These are phyloP conservation scores for Leccinum aurantiacum DNA, from an alignment of 768 basidiomycete genomes.

Conservation along the genomic window DNA sequence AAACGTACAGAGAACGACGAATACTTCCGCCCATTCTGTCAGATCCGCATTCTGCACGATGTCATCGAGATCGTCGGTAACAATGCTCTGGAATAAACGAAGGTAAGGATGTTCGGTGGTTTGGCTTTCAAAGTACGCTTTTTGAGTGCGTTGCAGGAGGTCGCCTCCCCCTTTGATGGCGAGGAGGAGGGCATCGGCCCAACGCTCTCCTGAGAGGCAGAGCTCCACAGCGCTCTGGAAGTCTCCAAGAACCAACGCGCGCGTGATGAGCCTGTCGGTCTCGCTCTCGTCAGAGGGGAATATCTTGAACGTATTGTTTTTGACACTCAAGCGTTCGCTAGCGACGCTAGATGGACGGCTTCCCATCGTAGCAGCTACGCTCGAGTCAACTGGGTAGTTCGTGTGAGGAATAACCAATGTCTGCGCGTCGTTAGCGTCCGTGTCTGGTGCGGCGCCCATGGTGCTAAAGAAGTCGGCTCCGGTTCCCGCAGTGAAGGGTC, in stretches of 20 bases:
- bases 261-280: conserved; percentile 84
- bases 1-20: conserved; percentile 95
- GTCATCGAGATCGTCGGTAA: conserved; percentile 87
- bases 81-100: conserved; percentile 91
- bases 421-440: conserved; percentile 33
- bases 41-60: conserved; percentile 96
- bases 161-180: conserved; percentile 90
- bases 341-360: conserved; percentile 82
- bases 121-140: conserved; percentile 87
- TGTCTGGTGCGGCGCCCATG: conserved; percentile 55
- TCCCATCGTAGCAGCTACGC: conserved; percentile 94
- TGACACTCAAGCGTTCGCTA: conserved; percentile 46
- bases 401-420: conserved; percentile 70
- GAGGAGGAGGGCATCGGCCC: conserved; percentile 91
- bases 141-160: conserved; percentile 83
- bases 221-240: conserved; percentile 90
- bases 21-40: conserved; percentile 93
- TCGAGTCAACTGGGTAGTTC: conserved; percentile 80
- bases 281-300: conserved; percentile 87
- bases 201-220: conserved; percentile 85
- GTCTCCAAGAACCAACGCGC: conserved; percentile 94
- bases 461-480: conserved; percentile 89
- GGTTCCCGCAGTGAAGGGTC: conserved; percentile 50
- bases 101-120: conserved; percentile 81
- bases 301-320: conserved; percentile 85